These are phyloP conservation scores for Esteya vermicola DNA, from an alignment of 2,329 filamentous ascomycete species.

Conservation along the genomic window DNA sequence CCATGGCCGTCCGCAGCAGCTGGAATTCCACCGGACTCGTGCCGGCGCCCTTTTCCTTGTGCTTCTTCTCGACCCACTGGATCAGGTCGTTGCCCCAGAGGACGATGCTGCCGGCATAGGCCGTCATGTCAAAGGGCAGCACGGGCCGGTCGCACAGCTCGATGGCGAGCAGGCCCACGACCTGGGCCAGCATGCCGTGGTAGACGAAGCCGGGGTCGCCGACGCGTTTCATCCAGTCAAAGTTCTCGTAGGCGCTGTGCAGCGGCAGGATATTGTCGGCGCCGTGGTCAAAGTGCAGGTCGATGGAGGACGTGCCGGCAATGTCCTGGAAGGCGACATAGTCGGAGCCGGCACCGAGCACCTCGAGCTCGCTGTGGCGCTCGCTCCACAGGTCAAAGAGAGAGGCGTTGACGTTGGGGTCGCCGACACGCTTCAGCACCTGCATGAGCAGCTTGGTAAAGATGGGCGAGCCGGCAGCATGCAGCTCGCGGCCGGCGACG, in stretches of 20 bases:
- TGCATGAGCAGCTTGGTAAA: slow-evolving; percentile 59
- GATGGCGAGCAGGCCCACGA: slow-evolving; percentile 70
- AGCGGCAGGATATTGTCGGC: slow-evolving; percentile 32
- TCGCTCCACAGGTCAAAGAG: slow-evolving; percentile 66
- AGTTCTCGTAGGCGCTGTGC: slow-evolving; percentile 81
- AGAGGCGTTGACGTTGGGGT: slow-evolving; percentile 58
- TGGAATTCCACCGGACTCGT: slow-evolving; percentile 32
- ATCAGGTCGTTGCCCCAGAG: slow-evolving; percentile 35
- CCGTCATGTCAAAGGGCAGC: slow-evolving; percentile 64
- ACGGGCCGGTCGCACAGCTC: slow-evolving; percentile 73
- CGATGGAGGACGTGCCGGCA: slow-evolving; percentile 74
- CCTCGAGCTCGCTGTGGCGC: slow-evolving; percentile 44
- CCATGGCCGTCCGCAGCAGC: slow-evolving; percentile 49
- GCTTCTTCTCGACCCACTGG: slow-evolving; percentile 14
- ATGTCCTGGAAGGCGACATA: slow-evolving; percentile 86
- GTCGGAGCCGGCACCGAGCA: slow-evolving; percentile 63
- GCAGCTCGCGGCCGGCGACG: slow-evolving; percentile 61
- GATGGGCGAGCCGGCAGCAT: slow-evolving; percentile 67
- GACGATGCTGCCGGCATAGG: slow-evolving; percentile 55
- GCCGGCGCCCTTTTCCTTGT: slow-evolving; percentile 39
- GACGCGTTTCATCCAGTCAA: slow-evolving; percentile 67
- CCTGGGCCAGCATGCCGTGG: slow-evolving; percentile 63
- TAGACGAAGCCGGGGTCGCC: slow-evolving; percentile 75
- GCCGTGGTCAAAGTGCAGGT: slow-evolving; percentile 53
- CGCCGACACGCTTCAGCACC: slow-evolving; percentile 58